Conservation (phyloP, 345 rosid genomes). For the Psidium friedrichsthalianum region DNA sequence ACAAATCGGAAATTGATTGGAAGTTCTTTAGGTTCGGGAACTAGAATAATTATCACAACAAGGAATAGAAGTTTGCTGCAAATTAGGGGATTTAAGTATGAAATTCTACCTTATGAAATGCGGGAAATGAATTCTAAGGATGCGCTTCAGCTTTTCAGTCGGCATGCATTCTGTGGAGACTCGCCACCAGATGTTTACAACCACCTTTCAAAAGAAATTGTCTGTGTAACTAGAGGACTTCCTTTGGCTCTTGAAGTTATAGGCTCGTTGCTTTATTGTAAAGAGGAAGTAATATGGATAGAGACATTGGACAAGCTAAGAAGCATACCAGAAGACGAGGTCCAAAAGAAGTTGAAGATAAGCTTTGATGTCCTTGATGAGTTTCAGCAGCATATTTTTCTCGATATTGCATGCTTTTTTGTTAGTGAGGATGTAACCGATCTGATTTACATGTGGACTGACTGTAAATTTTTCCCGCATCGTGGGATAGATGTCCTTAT, state of each 20-base stretch:
- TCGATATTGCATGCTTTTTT: not conserved
- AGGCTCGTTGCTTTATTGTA: not conserved
- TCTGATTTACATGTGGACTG: not conserved
- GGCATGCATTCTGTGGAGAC: not conserved
- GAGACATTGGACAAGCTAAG: not conserved
- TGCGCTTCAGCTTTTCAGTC: not conserved
- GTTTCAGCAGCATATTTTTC: not conserved
- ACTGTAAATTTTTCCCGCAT: not conserved
- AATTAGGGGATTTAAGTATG: not conserved
- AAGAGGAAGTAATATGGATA: not conserved
- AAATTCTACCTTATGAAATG: not conserved
- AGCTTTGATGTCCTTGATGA: not conserved
- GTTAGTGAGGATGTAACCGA: not conserved
- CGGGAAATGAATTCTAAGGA: not conserved
- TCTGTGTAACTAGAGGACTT: not conserved
- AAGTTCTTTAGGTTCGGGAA: not conserved
- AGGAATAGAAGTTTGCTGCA: not conserved
- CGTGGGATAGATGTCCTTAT: not conserved
- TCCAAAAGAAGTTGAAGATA: not conserved
- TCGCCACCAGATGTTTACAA: not conserved
- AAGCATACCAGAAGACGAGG: not conserved
- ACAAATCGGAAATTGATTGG: not conserved
- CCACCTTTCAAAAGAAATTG: not conserved
- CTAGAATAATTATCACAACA: conserved; percentile 3
- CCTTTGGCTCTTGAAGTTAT: not conserved